phyloP scores from a whole-genome alignment of 129 eudicot species.

The Erigeron canadensis region DNA sequence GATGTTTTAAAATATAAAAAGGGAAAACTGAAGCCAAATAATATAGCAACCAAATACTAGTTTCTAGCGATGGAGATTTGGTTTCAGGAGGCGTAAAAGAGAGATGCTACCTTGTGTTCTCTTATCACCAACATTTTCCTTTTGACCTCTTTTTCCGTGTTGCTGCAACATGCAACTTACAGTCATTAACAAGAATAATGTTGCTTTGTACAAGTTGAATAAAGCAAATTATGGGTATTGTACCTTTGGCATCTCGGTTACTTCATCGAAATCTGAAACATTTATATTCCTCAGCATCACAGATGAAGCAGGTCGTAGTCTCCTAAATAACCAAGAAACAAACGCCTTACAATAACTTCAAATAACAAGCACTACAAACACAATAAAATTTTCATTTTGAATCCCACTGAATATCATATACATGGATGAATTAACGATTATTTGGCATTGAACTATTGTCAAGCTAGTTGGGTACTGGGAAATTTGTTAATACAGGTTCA shows the following conservation, averaged over 20 bases:
- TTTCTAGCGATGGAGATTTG: conserved; percentile 38
- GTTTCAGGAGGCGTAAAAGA: conserved; percentile 54
- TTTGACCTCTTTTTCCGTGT: conserved; percentile 54
- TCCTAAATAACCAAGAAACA: conserved; percentile 40
- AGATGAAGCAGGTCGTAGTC: conserved; percentile 81
- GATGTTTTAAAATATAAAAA: too few relatives aligned
- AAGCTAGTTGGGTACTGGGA: too few relatives aligned
- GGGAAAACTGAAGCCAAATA: background rate
- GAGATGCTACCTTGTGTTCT: conserved; percentile 56
- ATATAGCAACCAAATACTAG: background rate
- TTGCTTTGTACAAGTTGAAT: background rate
- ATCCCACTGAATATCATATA: background rate
- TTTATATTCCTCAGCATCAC: conserved; percentile 59
- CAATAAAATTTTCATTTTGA: background rate
- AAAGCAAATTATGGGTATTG: background rate
- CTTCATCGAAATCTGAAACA: conserved; percentile 47
- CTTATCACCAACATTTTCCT: conserved; percentile 32
- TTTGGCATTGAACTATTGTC: too few relatives aligned
- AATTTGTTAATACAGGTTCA: too few relatives aligned
- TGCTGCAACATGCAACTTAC: conserved; percentile 32
- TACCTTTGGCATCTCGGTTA: conserved; percentile 63
- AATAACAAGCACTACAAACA: background rate
- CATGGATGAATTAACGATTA: background rate
- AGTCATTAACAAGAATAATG: background rate
- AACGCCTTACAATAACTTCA: background rate